These are phyloP conservation scores for Aspergillus novofumigatus DNA, from an alignment of 2,329 filamentous ascomycete species.

Conservation along the genomic window DNA sequence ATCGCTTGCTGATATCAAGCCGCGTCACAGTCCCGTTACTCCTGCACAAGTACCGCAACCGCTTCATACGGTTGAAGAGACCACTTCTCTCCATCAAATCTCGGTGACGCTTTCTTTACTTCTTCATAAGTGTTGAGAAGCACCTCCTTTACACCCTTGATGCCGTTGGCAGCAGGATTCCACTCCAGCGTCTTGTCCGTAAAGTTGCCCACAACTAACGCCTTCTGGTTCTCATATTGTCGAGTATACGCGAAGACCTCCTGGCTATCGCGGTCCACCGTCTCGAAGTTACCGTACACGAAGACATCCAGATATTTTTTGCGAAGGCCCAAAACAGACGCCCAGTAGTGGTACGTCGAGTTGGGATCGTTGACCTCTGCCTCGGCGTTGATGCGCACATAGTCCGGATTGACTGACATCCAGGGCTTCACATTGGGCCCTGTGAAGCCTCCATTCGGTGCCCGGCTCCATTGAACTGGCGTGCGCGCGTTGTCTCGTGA, in stretches of 20 bases:
- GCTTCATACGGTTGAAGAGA: constrained; percentile 33
- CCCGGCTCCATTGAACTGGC: constrained; percentile 67
- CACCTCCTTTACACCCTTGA: constrained; percentile 24
- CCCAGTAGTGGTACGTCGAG: constrained; percentile 61
- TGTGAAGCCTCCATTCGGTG: constrained; percentile 62
- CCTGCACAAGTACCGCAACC: constrained; percentile 23
- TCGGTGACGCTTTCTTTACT: constrained; percentile 13
- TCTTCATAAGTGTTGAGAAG: constrained; percentile 31
- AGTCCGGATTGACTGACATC: constrained; percentile 67
- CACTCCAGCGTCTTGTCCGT: constrained; percentile 30
- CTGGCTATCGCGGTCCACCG: constrained; percentile 50
- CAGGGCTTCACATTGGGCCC: constrained; percentile 53
- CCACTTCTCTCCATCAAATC: constrained; percentile 25
- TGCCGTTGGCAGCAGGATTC: constrained; percentile 26
- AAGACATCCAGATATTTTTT: constrained; percentile 61
- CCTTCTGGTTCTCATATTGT: constrained; percentile 29
- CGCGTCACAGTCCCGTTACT: not conserved
- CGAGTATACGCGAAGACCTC: constrained; percentile 56
- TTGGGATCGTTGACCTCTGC: constrained; percentile 34
- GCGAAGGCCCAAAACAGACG: constrained; percentile 54
- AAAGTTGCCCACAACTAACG: constrained; percentile 35
- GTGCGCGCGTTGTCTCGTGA: constrained; percentile 65
- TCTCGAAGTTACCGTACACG: constrained; percentile 62
- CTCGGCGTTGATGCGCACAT: constrained; percentile 59
- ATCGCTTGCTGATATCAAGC: not conserved